Base-by-base conservation (phyloP, 495 filamentous ascomycete species). In the Neurospora africana region DNA sequence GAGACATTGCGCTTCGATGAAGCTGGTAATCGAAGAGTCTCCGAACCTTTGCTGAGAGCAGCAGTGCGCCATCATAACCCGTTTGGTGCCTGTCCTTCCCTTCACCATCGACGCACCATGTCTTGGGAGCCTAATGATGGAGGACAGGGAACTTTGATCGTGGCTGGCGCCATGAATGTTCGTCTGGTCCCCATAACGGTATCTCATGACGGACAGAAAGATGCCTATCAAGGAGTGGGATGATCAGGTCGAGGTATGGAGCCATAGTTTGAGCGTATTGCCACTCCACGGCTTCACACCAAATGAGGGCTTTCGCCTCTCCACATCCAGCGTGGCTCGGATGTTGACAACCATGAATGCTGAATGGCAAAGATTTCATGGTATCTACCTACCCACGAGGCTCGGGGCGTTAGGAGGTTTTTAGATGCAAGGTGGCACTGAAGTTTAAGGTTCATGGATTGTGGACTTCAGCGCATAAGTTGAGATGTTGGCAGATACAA, bases 1-100 rank as follows among this genome's bases (percentile, higher is more conserved):
- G 44, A 35, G 73, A 74, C 33, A 30, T 71, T 33, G 68, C 43
- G 35, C 67, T 65, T 65, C 53, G 53, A 30, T 65, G 53, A 65
- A 19, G 27, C 27, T 35, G 15, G 6, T 65, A 65, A 33, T 65
- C 15, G 6, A 65, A 33, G 53, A 33, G 27, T 65, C 13, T 9
- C 53, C 53, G 53, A 65, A 33, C 27, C 53, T 33, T 65, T 65
- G 15, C 30, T 65, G 27, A 33, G 15, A 65, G 53, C 23, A 65
- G 23, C 53, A 65, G 53, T 19, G 53, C 6, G 27, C 27, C 30
- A 8, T 65, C 53, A 19, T 27, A 65, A 35, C 27, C 53, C 27
- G 27, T 19, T 19, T 65, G 27, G 53, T 65, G 53, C 30, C 53
- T 65, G 53, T 35, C 27, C 13, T 65, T 17, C 53, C 53, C 27